Base-by-base conservation (phyloP, 768 basidiomycete genomes). In the Podaxis rugospora region DNA sequence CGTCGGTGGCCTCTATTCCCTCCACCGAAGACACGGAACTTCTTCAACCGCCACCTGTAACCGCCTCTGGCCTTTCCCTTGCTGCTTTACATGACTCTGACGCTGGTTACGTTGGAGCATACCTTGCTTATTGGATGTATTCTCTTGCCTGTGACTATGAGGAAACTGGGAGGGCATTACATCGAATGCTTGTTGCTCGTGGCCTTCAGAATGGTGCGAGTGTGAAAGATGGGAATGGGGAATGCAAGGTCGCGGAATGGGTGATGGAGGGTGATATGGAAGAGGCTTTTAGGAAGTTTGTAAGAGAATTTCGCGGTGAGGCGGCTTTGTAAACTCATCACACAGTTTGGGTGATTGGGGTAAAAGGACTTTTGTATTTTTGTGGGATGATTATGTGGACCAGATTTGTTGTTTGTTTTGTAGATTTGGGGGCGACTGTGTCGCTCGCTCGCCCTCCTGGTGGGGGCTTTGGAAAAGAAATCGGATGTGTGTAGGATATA, bases 91-190 rank as follows among this genome's bases (percentile, higher is more conserved):
- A 78, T 52, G 72, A 75, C 62, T 76, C 76, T 7, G 71, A 74
- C 58, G 77, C 74, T 1, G 74, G 76, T 23, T 75, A 78, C 61
- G 77, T 78, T 40, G 77, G 74, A 9, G 74, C 74, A 1, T 78
- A 75, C 59, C 66, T 78, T 37, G 75, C 75, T 23, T 76, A 77
- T 55, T 78, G 76, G 76, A 78, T 78, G 77, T 76, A 74, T 58
- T 75, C 73, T 1, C 72, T 76, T 53, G 76, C 70, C 11, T 78
- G 77, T 62, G 77, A 78, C 61, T 78, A 75, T 59, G 75, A 78
- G 37, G 71, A 76, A 52, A 76, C 76, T 1, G 77, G 77, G 10
- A 68, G 75, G 40, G 77, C 76, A 5, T 65, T 78, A 9, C 71
- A 72, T 44, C 67, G 71, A 13, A 68, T 72, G 58, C 53, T 72